Evolutionary conservation across 2,329 filamentous ascomycete species (phyloP), one percentile per base, ranked within the genome.

Genomic region (Emergomyces orientalis): DNA sequence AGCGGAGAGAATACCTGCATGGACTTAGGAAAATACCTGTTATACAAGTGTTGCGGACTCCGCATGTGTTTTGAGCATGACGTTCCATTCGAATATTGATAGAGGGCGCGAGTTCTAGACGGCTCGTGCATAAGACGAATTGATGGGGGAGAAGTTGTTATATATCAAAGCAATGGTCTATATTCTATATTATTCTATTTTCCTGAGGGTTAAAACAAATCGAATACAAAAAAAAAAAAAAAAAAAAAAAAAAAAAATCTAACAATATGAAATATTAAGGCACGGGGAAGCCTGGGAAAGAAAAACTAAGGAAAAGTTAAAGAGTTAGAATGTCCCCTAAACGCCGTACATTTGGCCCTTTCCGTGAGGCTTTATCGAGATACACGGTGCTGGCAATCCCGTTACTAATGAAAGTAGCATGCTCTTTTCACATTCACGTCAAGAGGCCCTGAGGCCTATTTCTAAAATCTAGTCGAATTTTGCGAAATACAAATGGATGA

Each of bases 161-260:
- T 34, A 17, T 55, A 55, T 55, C 7, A 55, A 55, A 55, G 30
- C 27, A 41, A 27, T 41, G 54, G 34, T 57, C 54, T 57, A 57
- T 57, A 57, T 56, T 56, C 54, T 56, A 56, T 56, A 39, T 39
- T 56, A 39, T 39, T 57, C 11, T 57, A 57, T 39, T 7, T 41
- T 41, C 3, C 22, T 22, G 4, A 27, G 9, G 17, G 27, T n/a
- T 57, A 57, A 57, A 57, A 41, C 34, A 57, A 9, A 25, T 5
- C 25, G 25, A 39, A 5, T 14, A 56, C 17, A 13, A 9, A 56
- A 34, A 25, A 37, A 3, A 7, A 25, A 41, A 19, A 14, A 11
- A 57, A 37, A 39, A n/a, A 1, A 22, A 2, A 17, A 57, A 41
- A 14, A 4, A 41, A 37, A 39, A 39, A 2, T 22, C 54, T 2